Base-by-base conservation (phyloP, 768 basidiomycete species). In the Suillus clintonianus region DNA sequence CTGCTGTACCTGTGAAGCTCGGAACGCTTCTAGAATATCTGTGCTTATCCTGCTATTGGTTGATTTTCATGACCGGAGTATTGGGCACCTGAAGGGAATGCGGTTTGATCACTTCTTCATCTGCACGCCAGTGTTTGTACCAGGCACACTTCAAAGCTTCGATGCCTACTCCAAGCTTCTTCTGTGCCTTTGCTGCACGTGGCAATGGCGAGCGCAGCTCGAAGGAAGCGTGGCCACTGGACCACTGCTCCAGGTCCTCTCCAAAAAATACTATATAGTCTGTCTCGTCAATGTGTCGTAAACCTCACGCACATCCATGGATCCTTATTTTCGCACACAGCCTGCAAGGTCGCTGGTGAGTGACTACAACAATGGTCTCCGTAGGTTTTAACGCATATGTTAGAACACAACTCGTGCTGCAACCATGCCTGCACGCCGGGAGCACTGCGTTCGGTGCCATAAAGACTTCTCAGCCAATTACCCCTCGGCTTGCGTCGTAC, bases 171-270 rank as follows among this genome's bases (percentile, higher is more conserved):
- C 30, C 30, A 10, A 53, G 11, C 19, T 53, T 32, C 51, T 53
- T 53, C 51, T 53, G 51, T 53, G 51, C 51, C 51, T 53, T 53
- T 53, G 51, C 51, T 53, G 51, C 51, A 53, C 51, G 51, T 53
- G 51, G 30, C 51, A 17, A 53, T 32, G 17, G 30, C 19, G n/a
- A 53, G 51, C 30, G 19, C 30, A 53, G 17, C 17, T 51, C 50
- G 27, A 51, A 53, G 30, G 51, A 30, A 2, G 30, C 30, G 30
- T 53, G 30, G 50, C 9, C 50, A 53, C 19, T 53, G 30, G 32
- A 17, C 9, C 50, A 53, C 10, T 53, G 30, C 30, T 53, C 19
- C 10, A 19, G 19, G 51, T 53, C 30, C 30, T 24, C 48, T 53
- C 19, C 30, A 32, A 51, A 5, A 19, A 51, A 51, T 53, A 19